phyloP scores from a whole-genome alignment of 2,329 filamentous ascomycete genomes.

The Nothomitra cinnamomea region DNA sequence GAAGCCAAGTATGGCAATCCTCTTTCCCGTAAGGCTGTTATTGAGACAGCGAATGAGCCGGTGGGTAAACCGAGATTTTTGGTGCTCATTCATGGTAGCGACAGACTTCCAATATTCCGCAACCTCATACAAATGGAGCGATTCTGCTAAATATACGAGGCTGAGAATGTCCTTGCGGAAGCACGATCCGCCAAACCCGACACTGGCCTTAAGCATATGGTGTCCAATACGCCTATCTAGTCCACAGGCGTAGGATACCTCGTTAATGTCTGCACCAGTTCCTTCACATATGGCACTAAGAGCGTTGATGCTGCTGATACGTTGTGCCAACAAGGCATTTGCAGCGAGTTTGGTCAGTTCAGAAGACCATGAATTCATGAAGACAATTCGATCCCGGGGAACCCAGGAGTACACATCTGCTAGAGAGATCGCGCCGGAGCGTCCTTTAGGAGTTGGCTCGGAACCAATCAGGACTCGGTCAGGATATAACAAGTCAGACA shows the following conservation, averaged over 20 bases:
- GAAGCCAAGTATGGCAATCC: conserved; percentile 45
- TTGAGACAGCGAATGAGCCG: conserved; percentile 33
- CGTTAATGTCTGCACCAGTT: conserved; percentile 58
- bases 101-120: conserved; percentile 61
- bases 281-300: conserved; percentile 66
- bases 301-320: conserved; percentile 67
- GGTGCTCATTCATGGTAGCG: conserved; percentile 60
- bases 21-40: neutral
- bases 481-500: conserved; percentile 51
- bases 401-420: conserved; percentile 59
- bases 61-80: conserved; percentile 49
- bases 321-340: conserved; percentile 66
- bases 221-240: conserved; percentile 54
- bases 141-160: conserved; percentile 56
- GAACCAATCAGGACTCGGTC: conserved; percentile 64
- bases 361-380: conserved; percentile 59
- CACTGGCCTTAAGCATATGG: conserved; percentile 55
- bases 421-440: conserved; percentile 44
- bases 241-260: conserved; percentile 51
- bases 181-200: conserved; percentile 67
- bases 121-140: conserved; percentile 51
- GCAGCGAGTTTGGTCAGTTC: conserved; percentile 65
- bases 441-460: conserved; percentile 39
- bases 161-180: conserved; percentile 68
- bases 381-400: conserved; percentile 46